A percentile compares a stretch with the other conserved stretches of the same genome.
These are phyloP conservation scores for Metschnikowia proteae DNA, from an alignment of 805 yeast species.

Conservation along the genomic window DNA sequence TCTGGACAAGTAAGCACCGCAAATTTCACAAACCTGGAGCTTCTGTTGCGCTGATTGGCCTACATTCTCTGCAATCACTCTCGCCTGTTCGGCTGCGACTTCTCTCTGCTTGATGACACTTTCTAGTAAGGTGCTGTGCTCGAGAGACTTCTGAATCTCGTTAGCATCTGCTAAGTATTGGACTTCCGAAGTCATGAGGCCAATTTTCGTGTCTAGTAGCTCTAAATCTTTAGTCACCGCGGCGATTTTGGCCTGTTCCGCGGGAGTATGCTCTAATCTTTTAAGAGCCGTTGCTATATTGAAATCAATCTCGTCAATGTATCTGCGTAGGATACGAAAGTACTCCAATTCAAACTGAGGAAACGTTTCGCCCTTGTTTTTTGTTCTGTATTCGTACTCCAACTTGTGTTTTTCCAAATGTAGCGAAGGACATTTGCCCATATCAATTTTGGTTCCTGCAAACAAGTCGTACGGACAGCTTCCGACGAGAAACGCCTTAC, in stretches of 20 bases:
- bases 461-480: constrained; percentile 83
- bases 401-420: constrained; percentile 73
- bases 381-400: constrained; percentile 56
- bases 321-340: constrained; percentile 47
- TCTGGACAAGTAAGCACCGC: constrained; percentile 85
- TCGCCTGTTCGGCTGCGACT: constrained; percentile 50
- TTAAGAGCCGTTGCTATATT: constrained; percentile 60
- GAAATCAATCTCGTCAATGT: constrained; percentile 62
- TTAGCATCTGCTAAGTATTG: constrained; percentile 47
- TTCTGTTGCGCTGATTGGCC: constrained; percentile 89
- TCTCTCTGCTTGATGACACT: constrained; percentile 48
- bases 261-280: constrained; percentile 68
- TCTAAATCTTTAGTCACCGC: constrained; percentile 56
- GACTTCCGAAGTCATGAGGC: constrained; percentile 64
- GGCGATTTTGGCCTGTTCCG: constrained; percentile 60
- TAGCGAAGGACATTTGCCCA: constrained; percentile 73
- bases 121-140: constrained; percentile 44
- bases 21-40: constrained; percentile 81
- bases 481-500: constrained; percentile 81
- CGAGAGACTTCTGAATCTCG: constrained; percentile 46
- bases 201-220: constrained; percentile 56
- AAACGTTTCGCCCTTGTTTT: constrained; percentile 40
- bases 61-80: constrained; percentile 61
- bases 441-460: constrained; percentile 73
- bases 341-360: constrained; percentile 51